These are phyloP conservation scores for Chamaecyparis obtusa DNA, from an alignment of 75 land plant species.

Conservation along the genomic window DNA sequence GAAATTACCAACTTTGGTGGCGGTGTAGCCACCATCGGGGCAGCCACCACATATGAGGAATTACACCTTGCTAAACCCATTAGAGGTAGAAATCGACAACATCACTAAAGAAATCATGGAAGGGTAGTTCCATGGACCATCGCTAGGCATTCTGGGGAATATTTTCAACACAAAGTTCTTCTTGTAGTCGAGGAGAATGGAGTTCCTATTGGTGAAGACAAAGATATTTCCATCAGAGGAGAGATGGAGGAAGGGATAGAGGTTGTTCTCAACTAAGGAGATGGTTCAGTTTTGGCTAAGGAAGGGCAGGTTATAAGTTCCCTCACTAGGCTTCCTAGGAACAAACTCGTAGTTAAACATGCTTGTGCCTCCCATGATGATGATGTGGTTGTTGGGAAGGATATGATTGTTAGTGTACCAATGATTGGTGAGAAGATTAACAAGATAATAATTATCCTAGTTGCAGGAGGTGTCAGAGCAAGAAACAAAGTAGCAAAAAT, in stretches of 20 bases:
- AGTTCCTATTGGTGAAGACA: slow-evolving; percentile 45
- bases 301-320: neutral
- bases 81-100: slow-evolving; percentile 14
- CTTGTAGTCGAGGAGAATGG: slow-evolving; percentile 44
- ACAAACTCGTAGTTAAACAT: too few relatives aligned
- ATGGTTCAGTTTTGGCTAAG: neutral
- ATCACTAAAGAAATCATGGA: slow-evolving; percentile 22
- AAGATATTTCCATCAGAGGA: slow-evolving; percentile 35
- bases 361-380: slow-evolving; percentile 55
- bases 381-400: too few relatives aligned
- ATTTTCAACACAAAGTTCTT: slow-evolving; percentile 20
- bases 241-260: slow-evolving; percentile 29
- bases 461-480: too few relatives aligned
- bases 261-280: slow-evolving; percentile 20
- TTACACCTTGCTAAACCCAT: slow-evolving; percentile 20
- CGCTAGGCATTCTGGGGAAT: slow-evolving; percentile 28
- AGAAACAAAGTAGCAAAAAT: too few relatives aligned
- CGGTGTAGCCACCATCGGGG: slow-evolving; percentile 22
- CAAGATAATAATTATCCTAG: too few relatives aligned
- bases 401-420: too few relatives aligned
- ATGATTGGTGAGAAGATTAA: too few relatives aligned
- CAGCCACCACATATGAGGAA: slow-evolving; percentile 67
- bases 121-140: slow-evolving; percentile 36
- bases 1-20: slow-evolving; percentile 17
- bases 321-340: slow-evolving; percentile 24